Base-by-base conservation (phyloP, 345 rosid species). In the Syzygium grande region DNA sequence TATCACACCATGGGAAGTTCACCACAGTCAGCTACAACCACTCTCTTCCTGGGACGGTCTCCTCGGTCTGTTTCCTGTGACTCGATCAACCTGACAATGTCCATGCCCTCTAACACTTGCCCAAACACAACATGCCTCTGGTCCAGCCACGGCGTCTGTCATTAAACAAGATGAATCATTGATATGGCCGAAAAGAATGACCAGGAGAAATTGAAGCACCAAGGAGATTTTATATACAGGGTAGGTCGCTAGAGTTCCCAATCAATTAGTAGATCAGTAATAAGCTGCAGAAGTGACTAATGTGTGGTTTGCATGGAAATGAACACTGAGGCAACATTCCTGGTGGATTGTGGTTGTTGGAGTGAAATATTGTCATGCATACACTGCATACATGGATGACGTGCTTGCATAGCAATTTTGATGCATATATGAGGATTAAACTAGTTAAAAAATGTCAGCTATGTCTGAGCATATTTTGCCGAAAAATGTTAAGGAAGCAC, bases 51-150 rank as follows among this genome's bases (percentile, higher is more conserved):
- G 83, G 99, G 98, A 65, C 98, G 97, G 94, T 98, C 99, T 38
- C 98, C 99, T 92, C 99, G 92, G 91, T 97, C 98, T 1, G 99
- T 98, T 88, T 97, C 98, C 86, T 94, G 97, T 1, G 95, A 94
- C 89, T 97, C 97, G 15, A 95, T 90, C 84, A 96, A 92, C 94
- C 89, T 94, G 46, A 97, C 99, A 17, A 94, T 89, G 84, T 97
- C 98, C 97, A 98, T 94, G 87, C 99, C 99, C 91, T 98, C 99
- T 88, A 97, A 61, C 34, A 98, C 99, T 93, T 97, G 99, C 65
- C 99, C 99, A 12, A 98, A 98, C 85, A 98, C 99, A 38, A 98
- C 99, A 89, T 98, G 99, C 92, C 98, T 94, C 89, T 93, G 93
- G 89, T 97, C 97, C 87, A 97, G 94, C 99, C 99, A 98, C 13